Evolutionary conservation across 306 rosid genomes (phyloP), one percentile per base, ranked within the genome.

Genomic region (Cucurbita pepo): DNA sequence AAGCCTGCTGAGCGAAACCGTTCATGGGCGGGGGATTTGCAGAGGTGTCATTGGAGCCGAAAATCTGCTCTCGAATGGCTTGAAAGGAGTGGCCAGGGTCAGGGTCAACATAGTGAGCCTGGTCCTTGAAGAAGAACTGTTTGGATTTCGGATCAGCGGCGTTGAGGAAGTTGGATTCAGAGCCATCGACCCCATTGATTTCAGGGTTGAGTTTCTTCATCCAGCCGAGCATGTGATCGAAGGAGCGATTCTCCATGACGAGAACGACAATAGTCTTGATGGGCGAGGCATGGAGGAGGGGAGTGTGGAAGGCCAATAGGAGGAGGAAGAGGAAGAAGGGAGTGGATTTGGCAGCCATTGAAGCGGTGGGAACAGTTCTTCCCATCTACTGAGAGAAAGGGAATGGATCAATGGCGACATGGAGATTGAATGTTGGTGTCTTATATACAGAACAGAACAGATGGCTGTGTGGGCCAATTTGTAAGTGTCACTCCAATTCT

Each of bases 151-250:
- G 93, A 79, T 87, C 85, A 1, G 78, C 52, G 2, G 79, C 73
- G 8, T 86, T 81, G 1, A 84, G 1, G 0, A 18, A 77, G 52
- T 85, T 82, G 50, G 73, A 86, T 64, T 93, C 90, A 0, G 83
- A 82, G 13, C 98, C 98, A 4, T 75, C 81, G 0, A 93, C 98
- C 14, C 98, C 98, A 65, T 90, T 77, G 71, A 93, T 93, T 54
- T 73, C 66, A 2, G 96, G 88, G 80, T 88, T 90, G 13, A 93
- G 75, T 18, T 51, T 79, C 81, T 93, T 93, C 97, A 93, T 93
- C 98, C 98, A 93, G 0, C 98, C 97, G 3, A 93, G 57, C 98
- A 93, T 93, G 96, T 93, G 98, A 76, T 93, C 96, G 77, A 93
- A 93, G 47, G 97, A 93, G 3, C 98, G 86, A 30, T 93, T 93